Base-by-base conservation (phyloP, 2,329 filamentous ascomycete genomes). In the Parastagonospora avenae region DNA sequence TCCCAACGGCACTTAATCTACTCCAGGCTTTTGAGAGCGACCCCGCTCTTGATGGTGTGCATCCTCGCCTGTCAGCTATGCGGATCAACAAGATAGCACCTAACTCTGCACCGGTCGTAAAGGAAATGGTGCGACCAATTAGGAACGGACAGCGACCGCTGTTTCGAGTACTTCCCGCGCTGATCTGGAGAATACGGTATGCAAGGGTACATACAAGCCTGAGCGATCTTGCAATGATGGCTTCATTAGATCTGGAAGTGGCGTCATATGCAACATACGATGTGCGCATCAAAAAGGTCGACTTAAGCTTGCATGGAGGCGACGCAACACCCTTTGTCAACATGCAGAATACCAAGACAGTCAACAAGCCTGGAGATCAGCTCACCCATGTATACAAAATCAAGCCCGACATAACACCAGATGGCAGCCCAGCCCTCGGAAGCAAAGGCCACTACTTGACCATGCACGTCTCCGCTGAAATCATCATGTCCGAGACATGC, bases 41-140 rank as follows among this genome's bases (percentile, higher is more conserved):
- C 65, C 83, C 85, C 16, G 81, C 80, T 24, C 77, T 91, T 14
- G 77, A 76, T 12, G 84, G 86, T 31, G 76, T 85, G 24, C 80
- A 81, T 59, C 88, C 90, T 40, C 83, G 84, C 28, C 78, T 94
- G 2, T 91, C 89, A 8, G 88, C 90, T 4, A 79, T 89, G 53
- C 81, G 89, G 41, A 88, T 93, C 30, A 91, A 87, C 36, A 84
- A 88, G 55, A 88, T 92, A 4, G 85, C 87, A 6, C 90, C 89
- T 4, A 80, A 84, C 36, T 85, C 86, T 35, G 85, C 85, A 2
- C 82, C 85, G 42, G 78, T 79, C 29, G 70, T 80, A 19, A 83
- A 83, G 58, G 85, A 89, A 52, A 74, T 82, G 33, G 77, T 84
- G 52, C 84, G 83, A 33, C 85, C 87, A 3, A 80, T 92, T 47